Conservation (phyloP, 352 stramenopile species). For the Nothophytophthora sp. region DNA sequence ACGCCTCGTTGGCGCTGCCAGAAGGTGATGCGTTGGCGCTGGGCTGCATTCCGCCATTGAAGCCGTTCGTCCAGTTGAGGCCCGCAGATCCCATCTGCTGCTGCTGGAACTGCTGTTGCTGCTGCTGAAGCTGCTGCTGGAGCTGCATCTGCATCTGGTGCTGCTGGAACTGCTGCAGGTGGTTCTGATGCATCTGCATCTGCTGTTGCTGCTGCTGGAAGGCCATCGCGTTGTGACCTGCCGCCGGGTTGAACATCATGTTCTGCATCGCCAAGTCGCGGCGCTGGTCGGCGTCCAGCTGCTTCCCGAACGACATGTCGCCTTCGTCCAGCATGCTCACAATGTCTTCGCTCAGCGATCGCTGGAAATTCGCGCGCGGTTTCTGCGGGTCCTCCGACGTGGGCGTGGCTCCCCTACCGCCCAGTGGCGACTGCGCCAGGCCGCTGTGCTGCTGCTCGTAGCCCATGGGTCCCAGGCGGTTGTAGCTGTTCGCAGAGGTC, state of each 20-base stretch:
- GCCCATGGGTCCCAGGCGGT: neutral
- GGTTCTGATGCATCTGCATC: conserved; percentile 15
- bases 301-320: conserved; percentile 33
- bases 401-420: neutral
- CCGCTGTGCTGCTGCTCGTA: conserved; percentile 28
- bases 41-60: conserved; percentile 19
- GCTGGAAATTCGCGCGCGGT: conserved; percentile 41
- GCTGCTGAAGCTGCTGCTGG: conserved; percentile 16
- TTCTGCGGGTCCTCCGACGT: conserved; percentile 19
- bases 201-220: conserved; percentile 27
- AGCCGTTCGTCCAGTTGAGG: conserved; percentile 36
- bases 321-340: conserved; percentile 70
- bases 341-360: conserved; percentile 79
- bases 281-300: conserved; percentile 21
- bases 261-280: conserved; percentile 21
- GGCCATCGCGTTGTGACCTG: conserved; percentile 7
- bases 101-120: conserved; percentile 53
- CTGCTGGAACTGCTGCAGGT: conserved; percentile 22
- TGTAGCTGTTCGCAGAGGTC: conserved; percentile 10
- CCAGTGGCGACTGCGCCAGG: conserved; percentile 8
- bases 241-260: conserved; percentile 15
- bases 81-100: conserved; percentile 10
- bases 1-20: conserved; percentile 18
- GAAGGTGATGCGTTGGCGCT: conserved; percentile 16
- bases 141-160: conserved; percentile 21